Evolutionary conservation across 129 eudicot species (phyloP), one percentile per base, ranked within the genome.

Genomic region (Artemisia argyi): DNA sequence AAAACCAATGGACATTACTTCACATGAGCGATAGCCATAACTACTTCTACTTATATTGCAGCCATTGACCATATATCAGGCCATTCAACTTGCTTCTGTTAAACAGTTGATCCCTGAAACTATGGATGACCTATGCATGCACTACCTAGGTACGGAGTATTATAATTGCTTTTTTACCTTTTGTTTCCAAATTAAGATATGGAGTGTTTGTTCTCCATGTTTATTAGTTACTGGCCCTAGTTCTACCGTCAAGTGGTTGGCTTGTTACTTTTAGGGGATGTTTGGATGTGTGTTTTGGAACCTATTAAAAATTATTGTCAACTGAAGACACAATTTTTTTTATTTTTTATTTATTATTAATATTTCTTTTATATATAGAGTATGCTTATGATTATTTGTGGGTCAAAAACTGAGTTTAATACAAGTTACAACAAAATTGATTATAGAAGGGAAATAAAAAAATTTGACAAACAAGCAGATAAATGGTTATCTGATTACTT

Each of bases 91-190:
- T 58, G 86, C 84, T 72, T 77, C 68, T 64, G 56, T 61, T 56
- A 68, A 83, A 66, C 69, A 76, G 68, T 73, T 75, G 82, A 81
- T 72, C 66, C 68, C 78, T 56, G 79, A 66, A 78, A 66, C 46
- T 54, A 75, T 46, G 15, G 75, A 77, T 18, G 83, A 87, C 48
- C 78, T 88, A 72, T 78, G 80, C 73, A 88, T 94, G 74, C 97
- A 94, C 85, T 94, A 94, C 87, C 87, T 94, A 77, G 98, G 98
- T 93, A n/a, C n/a, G n/a, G n/a, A n/a, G n/a, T n/a, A 87, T 68
- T 42, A 22, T 35, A 20, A 11, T 66, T 65, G 48, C 24, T 26
- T 71, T 54, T 65, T 24, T 52, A 2, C 17, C 11, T 26, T 51
- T 22, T 52, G 2, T 48, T 75, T 58, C 44, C 49, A 61, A 71